Percentiles rank a stretch among this genome's conserved stretches.
Conservation (phyloP, 2,329 filamentous ascomycete genomes). For the Mollisia scopiformis region DNA sequence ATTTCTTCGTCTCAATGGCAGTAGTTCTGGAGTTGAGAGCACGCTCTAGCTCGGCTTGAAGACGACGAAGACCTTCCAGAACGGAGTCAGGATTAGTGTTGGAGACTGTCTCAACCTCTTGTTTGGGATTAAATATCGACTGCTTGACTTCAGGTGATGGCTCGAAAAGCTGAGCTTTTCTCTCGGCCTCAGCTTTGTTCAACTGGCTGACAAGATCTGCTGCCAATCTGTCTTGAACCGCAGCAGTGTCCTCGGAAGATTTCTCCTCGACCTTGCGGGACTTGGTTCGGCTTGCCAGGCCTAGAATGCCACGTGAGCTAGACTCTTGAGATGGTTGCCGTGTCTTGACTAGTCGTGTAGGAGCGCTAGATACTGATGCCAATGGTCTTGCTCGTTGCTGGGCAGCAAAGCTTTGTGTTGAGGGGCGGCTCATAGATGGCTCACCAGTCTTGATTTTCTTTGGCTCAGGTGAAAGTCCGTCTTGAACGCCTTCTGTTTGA, state of each 20-base stretch:
- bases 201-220: slow-evolving; percentile 34
- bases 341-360: slow-evolving; percentile 22
- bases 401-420: slow-evolving; percentile 67
- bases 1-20: slow-evolving; percentile 60
- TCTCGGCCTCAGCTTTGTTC: slow-evolving; percentile 23
- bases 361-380: slow-evolving; percentile 34
- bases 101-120: too few species aligned
- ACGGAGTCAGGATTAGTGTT: slow-evolving; percentile 61
- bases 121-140: too few species aligned
- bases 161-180: slow-evolving; percentile 29
- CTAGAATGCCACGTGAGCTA: slow-evolving; percentile 21
- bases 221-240: slow-evolving; percentile 36
- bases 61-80: slow-evolving; percentile 54
- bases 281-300: slow-evolving; percentile 10
- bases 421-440: slow-evolving; percentile 41
- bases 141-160: slow-evolving; percentile 40
- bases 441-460: slow-evolving; percentile 12
- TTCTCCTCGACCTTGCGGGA: slow-evolving; percentile 20
- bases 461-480: slow-evolving; percentile 16
- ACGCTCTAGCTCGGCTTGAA: slow-evolving; percentile 64
- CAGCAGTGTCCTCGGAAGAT: slow-evolving; percentile 25
- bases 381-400: slow-evolving; percentile 63
- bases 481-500: slow-evolving; percentile 18
- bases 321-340: slow-evolving; percentile 22
- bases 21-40: slow-evolving; percentile 66